Base-by-base conservation (phyloP, 805 yeast genomes). In the Starmera amethionina region DNA sequence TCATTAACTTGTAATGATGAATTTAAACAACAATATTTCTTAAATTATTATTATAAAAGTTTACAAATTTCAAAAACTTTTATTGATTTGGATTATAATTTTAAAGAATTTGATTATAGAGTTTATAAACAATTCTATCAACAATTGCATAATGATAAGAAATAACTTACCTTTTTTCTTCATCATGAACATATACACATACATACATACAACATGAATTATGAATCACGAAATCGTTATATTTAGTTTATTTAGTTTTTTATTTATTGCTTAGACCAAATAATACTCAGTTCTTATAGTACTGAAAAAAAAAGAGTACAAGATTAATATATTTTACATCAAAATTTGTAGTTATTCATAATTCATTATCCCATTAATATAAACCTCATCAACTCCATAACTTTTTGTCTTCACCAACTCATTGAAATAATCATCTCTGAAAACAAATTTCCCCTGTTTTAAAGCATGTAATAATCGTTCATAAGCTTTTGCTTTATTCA, bases 61-160 rank as follows among this genome's bases (percentile, higher is more conserved):
- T 75, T 74, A 50, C 80, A 77, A 55, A 68, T 78, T 10, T 70
- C 79, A 28, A 76, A 75, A 55, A 68, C 75, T 44, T 75, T 78
- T 49, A 71, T 76, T 49, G 84, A 78, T 50, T 63, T 78, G 45
- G 82, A 77, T 54, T 73, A 72, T 56, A 76, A 73, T 52, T 77
- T 78, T 53, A 71, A 77, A 30, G 67, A 67, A 49, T 78, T 78
- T 59, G 67, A 74, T 53, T 63, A 63, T 49, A 60, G 61, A 29
- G 70, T 75, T 33, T 78, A 77, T 44, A 44, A 51, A 32, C 54
- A 60, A 46, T 65, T 67, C 40, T 57, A 59, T 36, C 46, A 58
- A 16, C 55, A 56, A 18, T 43, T 62, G 46, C 54, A 54, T 39
- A 30, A 44, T 22, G 39, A 35, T 5, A 36, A 22, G 27, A 22